Evolutionary conservation across 305 asterid species (phyloP).

Genomic region (Ilex paraguariensis): DNA sequence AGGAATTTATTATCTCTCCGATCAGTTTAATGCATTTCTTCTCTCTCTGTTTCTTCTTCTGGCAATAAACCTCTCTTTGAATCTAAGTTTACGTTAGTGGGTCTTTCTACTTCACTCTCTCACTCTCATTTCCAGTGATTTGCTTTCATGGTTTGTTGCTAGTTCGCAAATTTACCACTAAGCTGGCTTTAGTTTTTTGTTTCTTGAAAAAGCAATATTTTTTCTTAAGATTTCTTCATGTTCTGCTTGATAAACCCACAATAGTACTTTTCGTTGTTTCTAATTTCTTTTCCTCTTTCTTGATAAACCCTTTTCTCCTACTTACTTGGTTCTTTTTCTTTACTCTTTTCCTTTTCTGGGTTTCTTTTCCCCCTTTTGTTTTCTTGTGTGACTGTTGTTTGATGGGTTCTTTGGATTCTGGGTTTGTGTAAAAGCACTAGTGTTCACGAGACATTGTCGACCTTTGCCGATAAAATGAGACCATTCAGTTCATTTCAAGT

Average conservation of each 20-base stretch:
- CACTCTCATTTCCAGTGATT: background rate
- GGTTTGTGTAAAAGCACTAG: background rate
- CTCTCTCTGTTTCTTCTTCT: background rate
- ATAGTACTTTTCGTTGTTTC: too few species aligned
- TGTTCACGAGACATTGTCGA: background rate
- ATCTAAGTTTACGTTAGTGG: background rate
- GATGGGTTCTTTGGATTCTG: background rate
- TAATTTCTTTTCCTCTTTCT: background rate
- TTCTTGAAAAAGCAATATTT: background rate
- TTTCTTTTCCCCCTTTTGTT: background rate
- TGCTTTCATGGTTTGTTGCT: background rate
- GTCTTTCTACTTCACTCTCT: background rate
- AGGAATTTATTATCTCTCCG: background rate
- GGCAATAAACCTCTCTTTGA: background rate
- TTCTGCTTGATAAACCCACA: background rate
- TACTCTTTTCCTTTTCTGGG: background rate
- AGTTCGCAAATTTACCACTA: background rate
- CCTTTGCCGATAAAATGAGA: background rate
- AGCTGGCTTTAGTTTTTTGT: background rate
- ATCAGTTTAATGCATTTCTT: background rate
- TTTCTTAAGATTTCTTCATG: background rate
- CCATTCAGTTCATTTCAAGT: background rate
- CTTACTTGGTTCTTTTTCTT: background rate
- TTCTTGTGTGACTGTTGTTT: background rate
- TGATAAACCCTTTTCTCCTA: background rate